Conservation (phyloP, 495 filamentous ascomycete species). For the Ascodesmis nigricans region DNA sequence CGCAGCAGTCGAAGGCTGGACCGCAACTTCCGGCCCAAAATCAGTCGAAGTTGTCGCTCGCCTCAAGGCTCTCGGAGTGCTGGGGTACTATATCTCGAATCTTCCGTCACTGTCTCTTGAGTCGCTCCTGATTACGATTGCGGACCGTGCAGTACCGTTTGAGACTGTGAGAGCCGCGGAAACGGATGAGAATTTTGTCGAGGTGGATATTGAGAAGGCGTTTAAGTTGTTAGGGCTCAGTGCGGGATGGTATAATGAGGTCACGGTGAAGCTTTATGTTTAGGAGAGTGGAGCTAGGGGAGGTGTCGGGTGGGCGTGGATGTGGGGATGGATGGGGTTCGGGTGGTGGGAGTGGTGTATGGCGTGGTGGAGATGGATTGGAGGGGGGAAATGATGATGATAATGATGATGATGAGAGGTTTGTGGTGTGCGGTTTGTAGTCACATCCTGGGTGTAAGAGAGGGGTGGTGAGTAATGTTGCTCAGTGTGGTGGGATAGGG, state of each 20-base stretch:
- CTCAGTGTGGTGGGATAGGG: too few relatives aligned
- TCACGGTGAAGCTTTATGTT: slow-evolving; percentile 38
- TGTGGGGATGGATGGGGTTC: too few relatives aligned
- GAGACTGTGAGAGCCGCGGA: slow-evolving; percentile 40
- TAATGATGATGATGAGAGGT: too few relatives aligned
- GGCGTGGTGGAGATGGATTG: too few relatives aligned
- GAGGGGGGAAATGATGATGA: too few relatives aligned
- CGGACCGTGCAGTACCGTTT: slow-evolving; percentile 41
- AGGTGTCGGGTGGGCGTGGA: too few relatives aligned
- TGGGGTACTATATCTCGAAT: slow-evolving; percentile 51
- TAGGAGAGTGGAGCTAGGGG: slow-evolving; percentile 1
- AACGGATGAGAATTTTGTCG: slow-evolving; percentile 36
- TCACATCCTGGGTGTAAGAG: too few relatives aligned
- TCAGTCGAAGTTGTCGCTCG: slow-evolving; percentile 40
- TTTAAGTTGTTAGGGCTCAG: slow-evolving; percentile 55
- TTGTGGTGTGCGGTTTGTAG: too few relatives aligned
- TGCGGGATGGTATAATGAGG: slow-evolving; percentile 67
- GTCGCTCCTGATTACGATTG: slow-evolving; percentile 55
- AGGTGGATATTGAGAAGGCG: slow-evolving; percentile 53
- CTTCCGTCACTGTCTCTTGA: slow-evolving; percentile 37
- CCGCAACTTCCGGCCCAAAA: slow-evolving; percentile 33
- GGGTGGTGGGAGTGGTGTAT: too few relatives aligned
- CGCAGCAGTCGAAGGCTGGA: slow-evolving; percentile 40
- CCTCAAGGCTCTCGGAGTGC: slow-evolving; percentile 58
- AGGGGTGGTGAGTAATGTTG: too few relatives aligned